Evolutionary conservation across 179 eudicot genomes (phyloP), one percentile per base, ranked within the genome.

Genomic region (Spergularia azorica): DNA sequence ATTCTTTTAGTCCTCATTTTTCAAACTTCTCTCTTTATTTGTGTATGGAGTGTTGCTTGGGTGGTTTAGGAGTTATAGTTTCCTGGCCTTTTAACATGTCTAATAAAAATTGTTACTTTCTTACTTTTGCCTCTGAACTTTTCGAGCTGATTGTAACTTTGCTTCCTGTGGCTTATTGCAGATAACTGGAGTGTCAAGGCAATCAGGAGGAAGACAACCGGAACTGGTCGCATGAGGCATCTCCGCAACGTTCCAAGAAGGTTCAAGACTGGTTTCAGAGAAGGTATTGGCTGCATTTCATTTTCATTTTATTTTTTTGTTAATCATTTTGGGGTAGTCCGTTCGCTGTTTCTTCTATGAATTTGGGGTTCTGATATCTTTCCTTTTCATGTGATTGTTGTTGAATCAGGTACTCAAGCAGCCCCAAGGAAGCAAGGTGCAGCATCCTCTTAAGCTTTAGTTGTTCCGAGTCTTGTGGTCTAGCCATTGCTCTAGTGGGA

Each of bases 171-270:
- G 71, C 15, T 9, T 15, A 18, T 48, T 70, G 16, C 79, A 88
- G 93, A 92, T 76, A 94, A 94, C 82, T 94, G 98, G 98, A 94
- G 98, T 84, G 88, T 79, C 72, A 92, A 94, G 86, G 97, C 97
- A 15, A 94, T 92, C 80, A 80, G 98, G 80, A 87, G 98, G 83
- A 94, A 94, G 92, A 94, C 97, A 6, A 94, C 97, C 21, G 97
- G 97, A 57, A 94, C 97, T 3, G 98, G 98, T 11, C 91, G 95
- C 16, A 94, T 94, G 97, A 88, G 95, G 87, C 90, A 94, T 79
- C 92, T 94, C 15, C 95, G 94, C 18, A 73, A 94, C 63, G 92
- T 94, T 15, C 95, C 98, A 12, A 88, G 91, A 72, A 87, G 98
- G 83, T 94, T 94, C 89, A 94, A 92, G 94, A 89, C 86, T 65